A percentile compares a stretch with the other conserved stretches of the same genome.
phyloP scores from a whole-genome alignment of 176 grass and related monocot species.

The bread wheat (Triticum aestivum) region IWGSC_CS_RefSeq_v2.1 NC_057812.1:698559842-698560341 shows the following conservation, averaged over 20 bases:
- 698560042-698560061: background rate
- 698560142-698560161: constrained; percentile 6
- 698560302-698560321: background rate
- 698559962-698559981: constrained; percentile 35
- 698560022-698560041: constrained; percentile 30
- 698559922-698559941: constrained; percentile 33
- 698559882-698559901: background rate
- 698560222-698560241: too few species aligned
- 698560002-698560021: constrained; percentile 29
- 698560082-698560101: constrained; percentile 12
- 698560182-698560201: background rate
- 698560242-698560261: background rate
- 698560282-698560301: background rate
- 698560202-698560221: too few species aligned
- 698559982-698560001: constrained; percentile 36
- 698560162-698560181: background rate
- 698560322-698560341: background rate
- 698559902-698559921: constrained; percentile 31
- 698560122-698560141: background rate
- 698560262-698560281: background rate
- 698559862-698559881: constrained; percentile 4
- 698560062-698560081: background rate
- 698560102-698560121: constrained; percentile 7
- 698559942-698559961: constrained; percentile 43
- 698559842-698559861: background rate